A percentile compares a stretch with the other conserved stretches of the same genome.
Conservation (phyloP, 768 basidiomycete species). For the Tulasnella sp. region DNA sequence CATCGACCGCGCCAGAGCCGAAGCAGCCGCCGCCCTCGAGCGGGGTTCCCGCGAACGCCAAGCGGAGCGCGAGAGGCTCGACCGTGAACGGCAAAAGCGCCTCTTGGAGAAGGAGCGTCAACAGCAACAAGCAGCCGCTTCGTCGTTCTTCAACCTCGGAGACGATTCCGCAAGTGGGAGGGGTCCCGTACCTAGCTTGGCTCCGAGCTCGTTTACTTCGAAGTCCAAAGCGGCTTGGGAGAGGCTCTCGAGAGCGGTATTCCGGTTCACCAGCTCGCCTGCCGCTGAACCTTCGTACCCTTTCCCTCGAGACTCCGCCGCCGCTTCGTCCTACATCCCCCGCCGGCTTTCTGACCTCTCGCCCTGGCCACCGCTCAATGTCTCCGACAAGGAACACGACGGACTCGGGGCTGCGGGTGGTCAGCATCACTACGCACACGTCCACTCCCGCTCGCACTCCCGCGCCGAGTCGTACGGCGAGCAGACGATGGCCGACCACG, state of each 20-base stretch:
- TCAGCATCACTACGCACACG: background rate
- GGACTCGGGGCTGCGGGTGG: background rate
- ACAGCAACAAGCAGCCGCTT: background rate
- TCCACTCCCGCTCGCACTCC: background rate
- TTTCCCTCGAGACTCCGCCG: conserved; percentile 5
- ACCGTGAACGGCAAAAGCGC: conserved; percentile 8
- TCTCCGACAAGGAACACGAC: background rate
- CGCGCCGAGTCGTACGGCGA: background rate
- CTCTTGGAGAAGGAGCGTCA: background rate
- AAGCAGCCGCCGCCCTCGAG: conserved; percentile 8
- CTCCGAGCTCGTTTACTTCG: conserved; percentile 1
- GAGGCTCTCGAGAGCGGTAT: conserved; percentile 4
- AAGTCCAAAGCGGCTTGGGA: background rate
- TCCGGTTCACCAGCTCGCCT: background rate
- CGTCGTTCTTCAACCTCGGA: background rate
- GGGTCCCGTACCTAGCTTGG: background rate
- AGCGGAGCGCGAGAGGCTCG: conserved; percentile 1
- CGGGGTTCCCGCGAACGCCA: background rate
- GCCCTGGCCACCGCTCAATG: conserved; percentile 9
- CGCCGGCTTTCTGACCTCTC: conserved; percentile 1
- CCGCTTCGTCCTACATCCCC: background rate
- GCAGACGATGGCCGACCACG: background rate
- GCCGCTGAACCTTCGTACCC: background rate
- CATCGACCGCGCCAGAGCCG: conserved; percentile 8
- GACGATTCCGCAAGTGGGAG: background rate